Evolutionary conservation across 1,284 basidiomycete species (phyloP), one percentile per base, ranked within the genome.

Genomic region (Thelephora terrestris): DNA sequence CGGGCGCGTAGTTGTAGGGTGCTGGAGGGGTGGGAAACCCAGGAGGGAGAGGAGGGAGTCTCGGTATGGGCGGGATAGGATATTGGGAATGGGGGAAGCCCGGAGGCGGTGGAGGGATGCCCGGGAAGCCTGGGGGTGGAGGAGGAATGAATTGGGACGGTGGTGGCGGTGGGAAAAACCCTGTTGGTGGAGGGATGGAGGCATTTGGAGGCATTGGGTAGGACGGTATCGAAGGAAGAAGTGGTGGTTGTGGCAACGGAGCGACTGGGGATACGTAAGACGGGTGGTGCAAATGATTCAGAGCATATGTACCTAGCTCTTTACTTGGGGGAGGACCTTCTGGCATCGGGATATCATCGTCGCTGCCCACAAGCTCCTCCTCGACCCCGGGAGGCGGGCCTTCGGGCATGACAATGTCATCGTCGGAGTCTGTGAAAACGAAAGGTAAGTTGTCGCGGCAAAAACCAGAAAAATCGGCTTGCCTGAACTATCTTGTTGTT

Each of bases 331-430:
- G 85, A 36, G 82, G 85, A 0, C 84, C 90, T 47, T 85, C 84
- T 7, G 91, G 91, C 81, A 94, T 84, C 12, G 79, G 78, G 39
- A 93, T 91, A 51, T 91, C 90, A 55, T 90, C 85, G 51, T 91
- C 87, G 43, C 71, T 76, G 24, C 71, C 71, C 7, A 62, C 61
- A 45, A 73, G 67, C 45, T 74, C 70, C 20, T 59, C 54, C 23
- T 51, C 55, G 2, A 61, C 58, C 47, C 70, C 72, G 1, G 88
- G 88, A 14, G 84, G 84, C 39, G 83, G 82, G 1, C 86, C 88
- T 44, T 76, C 76, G 0, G 90, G 89, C 80, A 85, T 76, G 20
- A 67, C 63, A 49, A 84, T 75, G 55, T 81, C 81, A 37, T 83
- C 77, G 37, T 79, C 79, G 5, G 56, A 55, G 25, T 51, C 56